Conservation (phyloP, 2,329 filamentous ascomycete genomes). For the Thelonectria blattea region DNA sequence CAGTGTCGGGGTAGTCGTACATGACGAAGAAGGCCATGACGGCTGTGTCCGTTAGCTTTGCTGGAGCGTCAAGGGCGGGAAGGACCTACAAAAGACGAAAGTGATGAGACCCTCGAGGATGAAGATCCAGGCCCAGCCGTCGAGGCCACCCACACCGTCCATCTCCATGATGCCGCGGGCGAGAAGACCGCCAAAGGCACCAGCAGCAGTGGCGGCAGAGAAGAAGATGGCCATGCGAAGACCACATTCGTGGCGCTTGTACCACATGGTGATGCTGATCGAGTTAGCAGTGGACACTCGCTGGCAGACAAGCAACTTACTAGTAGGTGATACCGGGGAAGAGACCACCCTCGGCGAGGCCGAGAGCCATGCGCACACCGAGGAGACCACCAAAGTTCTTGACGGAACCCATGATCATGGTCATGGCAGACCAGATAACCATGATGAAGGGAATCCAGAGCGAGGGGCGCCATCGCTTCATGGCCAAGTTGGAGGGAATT, state of each 20-base stretch:
- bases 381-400: conserved; percentile 57
- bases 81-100: conserved; percentile 46
- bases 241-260: conserved; percentile 64
- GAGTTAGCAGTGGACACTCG: neutral
- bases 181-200: conserved; percentile 67
- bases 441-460: conserved; percentile 61
- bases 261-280: conserved; percentile 61
- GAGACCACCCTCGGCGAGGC: conserved; percentile 61
- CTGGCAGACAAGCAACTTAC: conserved; percentile 31
- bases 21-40: conserved; percentile 57
- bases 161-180: conserved; percentile 66
- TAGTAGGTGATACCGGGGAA: conserved; percentile 69
- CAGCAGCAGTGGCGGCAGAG: conserved; percentile 62
- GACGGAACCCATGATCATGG: conserved; percentile 60
- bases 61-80: neutral
- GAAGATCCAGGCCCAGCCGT: conserved; percentile 83
- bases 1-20: conserved; percentile 63
- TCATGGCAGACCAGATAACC: conserved; percentile 55
- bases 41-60: conserved; percentile 44
- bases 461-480: conserved; percentile 59
- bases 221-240: conserved; percentile 67
- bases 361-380: conserved; percentile 53
- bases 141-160: conserved; percentile 54
- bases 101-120: conserved; percentile 67
- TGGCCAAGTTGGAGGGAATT: conserved; percentile 62